Percentiles rank a stretch among this genome's conserved stretches.
Conservation (phyloP, 306 rosid genomes). For the Amphicarpaea edgeworthii region DNA sequence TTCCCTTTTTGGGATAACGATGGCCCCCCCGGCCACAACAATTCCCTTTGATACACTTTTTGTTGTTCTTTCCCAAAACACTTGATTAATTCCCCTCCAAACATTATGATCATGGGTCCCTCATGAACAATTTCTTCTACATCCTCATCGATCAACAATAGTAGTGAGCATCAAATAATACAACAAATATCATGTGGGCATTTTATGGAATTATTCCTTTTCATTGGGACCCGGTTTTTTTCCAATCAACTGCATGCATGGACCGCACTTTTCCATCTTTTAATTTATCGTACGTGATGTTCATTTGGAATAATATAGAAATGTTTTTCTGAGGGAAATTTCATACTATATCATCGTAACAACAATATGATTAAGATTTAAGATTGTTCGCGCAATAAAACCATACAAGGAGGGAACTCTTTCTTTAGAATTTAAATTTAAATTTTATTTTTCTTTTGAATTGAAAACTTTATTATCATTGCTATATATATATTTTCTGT, state of each 20-base stretch:
- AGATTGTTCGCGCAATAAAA: no score
- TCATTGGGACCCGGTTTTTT: conserved; percentile 48
- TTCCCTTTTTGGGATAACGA: conserved; percentile 47
- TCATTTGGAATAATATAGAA: not conserved
- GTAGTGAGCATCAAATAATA: conserved; percentile 41
- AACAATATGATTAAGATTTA: no score
- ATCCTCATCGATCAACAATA: conserved; percentile 14
- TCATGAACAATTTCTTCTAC: not conserved
- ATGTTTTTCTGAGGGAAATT: no score
- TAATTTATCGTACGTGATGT: conserved; percentile 3
- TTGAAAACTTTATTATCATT: no score
- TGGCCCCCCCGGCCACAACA: conserved; percentile 48
- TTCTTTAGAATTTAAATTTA: no score
- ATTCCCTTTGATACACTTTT: conserved; percentile 61
- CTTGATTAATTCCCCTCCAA: conserved; percentile 34
- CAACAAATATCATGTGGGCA: conserved; percentile 32
- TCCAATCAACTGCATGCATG: conserved; percentile 32
- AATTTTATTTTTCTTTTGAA: no score
- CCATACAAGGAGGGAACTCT: no score
- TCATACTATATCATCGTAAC: no score
- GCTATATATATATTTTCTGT: no score
- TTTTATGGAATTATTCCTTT: conserved; percentile 47
- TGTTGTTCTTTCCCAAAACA: conserved; percentile 62
- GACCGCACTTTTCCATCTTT: conserved; percentile 13
- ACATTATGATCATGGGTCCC: conserved; percentile 71